Evolutionary conservation across 441 rosid genomes (phyloP), one percentile per base, ranked within the genome.

Genomic region (Erysimum cheiri): DNA sequence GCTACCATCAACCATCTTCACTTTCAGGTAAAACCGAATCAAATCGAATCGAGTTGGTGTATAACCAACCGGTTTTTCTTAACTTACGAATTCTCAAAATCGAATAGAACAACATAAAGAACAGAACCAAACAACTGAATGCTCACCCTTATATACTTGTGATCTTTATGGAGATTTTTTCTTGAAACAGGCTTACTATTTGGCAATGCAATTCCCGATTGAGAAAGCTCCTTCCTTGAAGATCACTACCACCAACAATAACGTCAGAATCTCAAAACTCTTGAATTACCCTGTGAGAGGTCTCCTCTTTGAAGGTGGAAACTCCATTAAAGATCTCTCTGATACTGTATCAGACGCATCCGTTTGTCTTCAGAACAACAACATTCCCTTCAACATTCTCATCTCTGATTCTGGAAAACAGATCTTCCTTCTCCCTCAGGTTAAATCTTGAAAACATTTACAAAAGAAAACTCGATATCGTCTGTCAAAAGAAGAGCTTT

Each of bases 1-100:
- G 99, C 98, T 41, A 94, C 99, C 68, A 86, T 92, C 77, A 94
- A 94, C 73, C 99, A 94, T 77, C 99, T 94, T 74, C 99, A 94
- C 85, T 94, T 94, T 75, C 99, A 94, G 97, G 98, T 93, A n/a
- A 31, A 35, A 26, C 32, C 8, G 0, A 24, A 24, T 46, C 50
- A 46, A 15, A 54, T 32, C 0, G 1, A 13, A 22, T 64, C n/a
- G n/a, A n/a, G n/a, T n/a, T n/a, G n/a, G n/a, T n/a, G n/a, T n/a
- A n/a, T n/a, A n/a, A n/a, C n/a, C n/a, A 55, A 12, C 33, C 0
- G n/a, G 22, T 24, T 37, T 47, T 46, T 6, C 8, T 36, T 47
- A 5, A 1, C 9, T 19, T 8, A 47, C 19, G 53, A 47, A 47
- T 47, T 47, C 29, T 47, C 53, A 8, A 19, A 47, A 9, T 47